phyloP scores from a whole-genome alignment of 2,329 filamentous ascomycete species.

The Curvularia eragrostidis region DNA sequence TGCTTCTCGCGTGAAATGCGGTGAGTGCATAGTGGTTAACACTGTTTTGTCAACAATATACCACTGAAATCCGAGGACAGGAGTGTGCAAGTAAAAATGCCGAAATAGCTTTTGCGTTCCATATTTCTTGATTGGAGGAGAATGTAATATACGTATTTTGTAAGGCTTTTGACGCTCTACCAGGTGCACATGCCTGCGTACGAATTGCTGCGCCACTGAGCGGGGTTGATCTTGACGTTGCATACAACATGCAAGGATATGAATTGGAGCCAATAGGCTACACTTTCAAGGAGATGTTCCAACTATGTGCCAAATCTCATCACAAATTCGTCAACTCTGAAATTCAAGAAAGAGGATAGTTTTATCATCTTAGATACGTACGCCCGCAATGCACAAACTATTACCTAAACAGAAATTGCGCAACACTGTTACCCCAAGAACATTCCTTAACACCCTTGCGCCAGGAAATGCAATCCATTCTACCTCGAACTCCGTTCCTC shows the following conservation, averaged over 20 bases:
- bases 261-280: not conserved
- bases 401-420: not conserved
- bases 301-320: too few species aligned
- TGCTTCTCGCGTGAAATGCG: not conserved
- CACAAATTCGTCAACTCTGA: not conserved
- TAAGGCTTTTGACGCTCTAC: too few species aligned
- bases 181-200: not conserved
- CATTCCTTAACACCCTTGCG: not conserved
- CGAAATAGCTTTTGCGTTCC: too few species aligned
- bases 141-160: too few species aligned
- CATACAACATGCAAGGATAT: not conserved
- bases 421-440: too few species aligned
- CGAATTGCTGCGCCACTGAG: not conserved
- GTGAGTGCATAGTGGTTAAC: not conserved
- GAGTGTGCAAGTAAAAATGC: too few species aligned
- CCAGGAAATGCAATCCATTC: not conserved
- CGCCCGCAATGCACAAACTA: not conserved
- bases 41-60: too few species aligned
- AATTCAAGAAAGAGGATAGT: not conserved
- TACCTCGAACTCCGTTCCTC: not conserved
- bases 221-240: not conserved
- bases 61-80: too few species aligned
- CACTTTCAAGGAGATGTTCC: not conserved
- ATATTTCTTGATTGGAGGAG: too few species aligned
- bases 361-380: not conserved